Evolutionary conservation across 2,329 filamentous ascomycete genomes (phyloP).

Genomic region (Myriosclerotinia curreyana): DNA sequence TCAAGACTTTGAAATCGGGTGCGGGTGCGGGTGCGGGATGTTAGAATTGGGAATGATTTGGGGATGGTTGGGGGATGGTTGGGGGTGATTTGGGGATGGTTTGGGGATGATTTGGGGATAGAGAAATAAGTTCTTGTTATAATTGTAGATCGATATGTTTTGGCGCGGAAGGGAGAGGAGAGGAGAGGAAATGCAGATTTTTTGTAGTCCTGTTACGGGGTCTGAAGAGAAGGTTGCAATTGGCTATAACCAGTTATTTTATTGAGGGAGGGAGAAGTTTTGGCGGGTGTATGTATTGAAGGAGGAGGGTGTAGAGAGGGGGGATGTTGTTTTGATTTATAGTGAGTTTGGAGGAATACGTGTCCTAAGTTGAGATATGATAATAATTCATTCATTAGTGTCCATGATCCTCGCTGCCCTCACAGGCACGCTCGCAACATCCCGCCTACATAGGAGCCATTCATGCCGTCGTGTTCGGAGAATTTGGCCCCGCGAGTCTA

Average conservation of each 20-base stretch:
- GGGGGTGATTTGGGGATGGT: slow-evolving; percentile 88
- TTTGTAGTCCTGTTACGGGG: slow-evolving; percentile 78
- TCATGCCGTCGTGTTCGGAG: slow-evolving; percentile 90
- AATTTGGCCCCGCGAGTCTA: slow-evolving; percentile 77
- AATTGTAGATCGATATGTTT: slow-evolving; percentile 94
- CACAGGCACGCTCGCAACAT: slow-evolving; percentile 80
- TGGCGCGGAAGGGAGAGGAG: slow-evolving; percentile 67
- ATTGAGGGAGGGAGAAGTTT: slow-evolving; percentile 73
- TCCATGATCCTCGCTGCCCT: slow-evolving; percentile 90
- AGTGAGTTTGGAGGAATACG: slow-evolving; percentile 53
- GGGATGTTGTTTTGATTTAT: slow-evolving; percentile 87
- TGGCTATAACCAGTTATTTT: slow-evolving; percentile 76
- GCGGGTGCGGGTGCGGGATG: too few species aligned
- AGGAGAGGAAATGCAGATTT: slow-evolving; percentile 71
- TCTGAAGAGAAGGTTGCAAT: slow-evolving; percentile 67
- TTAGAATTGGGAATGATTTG: slow-evolving; percentile 97
- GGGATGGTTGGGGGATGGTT: too few species aligned
- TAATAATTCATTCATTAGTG: slow-evolving; percentile 53
- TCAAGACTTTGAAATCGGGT: slow-evolving; percentile 61
- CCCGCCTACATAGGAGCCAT: slow-evolving; percentile 81
- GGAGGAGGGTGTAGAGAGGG: slow-evolving; percentile 76
- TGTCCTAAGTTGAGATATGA: background rate
- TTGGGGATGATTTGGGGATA: slow-evolving; percentile 91
- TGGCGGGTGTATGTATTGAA: slow-evolving; percentile 77
- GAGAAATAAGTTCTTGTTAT: slow-evolving; percentile 86